Conservation (phyloP, 176 grass and related monocot species). For the Eleusine coracana region DNA sequence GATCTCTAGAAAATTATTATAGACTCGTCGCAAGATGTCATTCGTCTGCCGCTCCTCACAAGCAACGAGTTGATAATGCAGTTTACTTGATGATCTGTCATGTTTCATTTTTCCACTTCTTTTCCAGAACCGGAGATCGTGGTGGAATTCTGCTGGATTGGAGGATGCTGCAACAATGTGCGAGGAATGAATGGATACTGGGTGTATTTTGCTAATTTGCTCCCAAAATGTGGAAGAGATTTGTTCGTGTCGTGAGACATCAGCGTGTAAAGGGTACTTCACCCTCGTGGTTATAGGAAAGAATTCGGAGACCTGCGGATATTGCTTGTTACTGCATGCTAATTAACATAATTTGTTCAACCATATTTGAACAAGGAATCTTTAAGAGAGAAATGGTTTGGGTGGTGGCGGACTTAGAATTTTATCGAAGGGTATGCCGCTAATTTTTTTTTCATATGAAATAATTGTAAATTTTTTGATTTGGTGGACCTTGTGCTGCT, state of each 20-base stretch:
- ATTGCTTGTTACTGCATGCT: slow-evolving; percentile 37
- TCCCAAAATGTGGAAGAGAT: slow-evolving; percentile 36
- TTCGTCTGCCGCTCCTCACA: background rate
- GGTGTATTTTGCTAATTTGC: slow-evolving; percentile 42
- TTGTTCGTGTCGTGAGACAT: slow-evolving; percentile 40
- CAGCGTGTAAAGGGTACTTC: slow-evolving; percentile 23
- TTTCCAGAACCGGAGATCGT: slow-evolving; percentile 31
- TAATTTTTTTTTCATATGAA: too few species aligned
- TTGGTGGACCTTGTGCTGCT: too few species aligned
- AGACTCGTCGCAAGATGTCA: background rate
- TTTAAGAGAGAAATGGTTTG: background rate
- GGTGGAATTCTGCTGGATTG: slow-evolving; percentile 1
- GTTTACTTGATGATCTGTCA: slow-evolving; percentile 9
- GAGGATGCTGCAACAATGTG: slow-evolving; percentile 17
- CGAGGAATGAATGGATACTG: background rate
- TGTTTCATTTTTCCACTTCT: background rate
- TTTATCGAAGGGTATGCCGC: too few species aligned
- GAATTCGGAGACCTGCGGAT: slow-evolving; percentile 30
- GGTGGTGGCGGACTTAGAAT: too few species aligned
- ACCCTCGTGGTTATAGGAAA: slow-evolving; percentile 32
- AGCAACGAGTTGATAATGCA: background rate
- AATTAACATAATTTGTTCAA: slow-evolving; percentile 32
- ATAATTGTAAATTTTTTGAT: too few species aligned
- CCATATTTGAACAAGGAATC: slow-evolving; percentile 25
- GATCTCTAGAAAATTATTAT: slow-evolving; percentile 12